Conservation (phyloP, 2,329 filamentous ascomycete species). For the Aspergillus sp. region DNA sequence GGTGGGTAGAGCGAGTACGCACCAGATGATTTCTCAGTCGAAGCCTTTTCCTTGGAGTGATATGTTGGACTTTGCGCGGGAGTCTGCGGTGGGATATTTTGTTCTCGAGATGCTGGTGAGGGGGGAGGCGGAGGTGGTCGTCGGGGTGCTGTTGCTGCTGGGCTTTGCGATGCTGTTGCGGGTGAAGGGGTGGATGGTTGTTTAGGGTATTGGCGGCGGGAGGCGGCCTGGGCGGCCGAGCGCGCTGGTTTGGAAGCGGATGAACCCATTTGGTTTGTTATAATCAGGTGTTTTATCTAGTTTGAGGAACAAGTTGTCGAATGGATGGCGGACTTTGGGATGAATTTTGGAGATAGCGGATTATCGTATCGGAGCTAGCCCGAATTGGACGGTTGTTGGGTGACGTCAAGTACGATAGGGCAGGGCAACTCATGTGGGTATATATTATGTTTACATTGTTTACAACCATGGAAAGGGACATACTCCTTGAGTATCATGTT, state of each 20-base stretch:
- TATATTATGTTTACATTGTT: background rate
- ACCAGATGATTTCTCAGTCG: constrained; percentile 36
- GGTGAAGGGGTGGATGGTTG: constrained; percentile 36
- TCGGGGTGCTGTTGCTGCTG: constrained; percentile 5
- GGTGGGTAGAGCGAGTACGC: constrained; percentile 7
- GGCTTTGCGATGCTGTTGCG: constrained; percentile 25
- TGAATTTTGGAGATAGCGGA: background rate
- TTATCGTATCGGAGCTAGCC: background rate
- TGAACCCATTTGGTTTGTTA: constrained; percentile 51
- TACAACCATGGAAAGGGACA: background rate
- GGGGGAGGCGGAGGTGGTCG: constrained; percentile 32
- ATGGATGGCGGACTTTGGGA: background rate
- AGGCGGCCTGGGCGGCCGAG: constrained; percentile 49
- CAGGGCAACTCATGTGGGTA: too few species aligned
- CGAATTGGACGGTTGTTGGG: background rate
- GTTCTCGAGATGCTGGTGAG: constrained; percentile 31
- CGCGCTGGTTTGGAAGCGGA: constrained; percentile 58
- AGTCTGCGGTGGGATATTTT: constrained; percentile 32
- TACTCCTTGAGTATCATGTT: background rate
- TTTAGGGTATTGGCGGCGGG: constrained; percentile 58
- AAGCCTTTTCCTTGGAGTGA: constrained; percentile 36
- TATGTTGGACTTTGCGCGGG: constrained; percentile 22
- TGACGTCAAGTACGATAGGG: background rate
- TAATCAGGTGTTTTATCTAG: background rate
- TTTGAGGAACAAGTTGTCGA: background rate